These are phyloP conservation scores for Podospora pseudocomata DNA, from an alignment of 495 filamentous ascomycete species.

Conservation along the genomic window DNA sequence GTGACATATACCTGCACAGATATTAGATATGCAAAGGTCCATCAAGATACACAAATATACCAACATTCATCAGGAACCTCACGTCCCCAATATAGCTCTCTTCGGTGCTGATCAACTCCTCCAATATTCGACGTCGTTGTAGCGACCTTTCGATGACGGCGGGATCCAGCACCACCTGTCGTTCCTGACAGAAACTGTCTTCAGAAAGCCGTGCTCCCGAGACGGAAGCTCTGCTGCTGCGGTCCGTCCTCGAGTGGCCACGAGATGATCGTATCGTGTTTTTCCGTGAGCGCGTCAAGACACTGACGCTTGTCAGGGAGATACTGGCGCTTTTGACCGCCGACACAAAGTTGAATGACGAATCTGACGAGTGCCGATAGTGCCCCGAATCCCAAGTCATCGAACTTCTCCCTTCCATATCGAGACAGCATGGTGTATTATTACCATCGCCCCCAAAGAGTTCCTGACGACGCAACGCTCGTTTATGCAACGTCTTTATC, in stretches of 20 bases:
- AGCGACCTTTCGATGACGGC: slow-evolving; percentile 65
- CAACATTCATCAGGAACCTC: slow-evolving; percentile 78
- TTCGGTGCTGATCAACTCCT: slow-evolving; percentile 81
- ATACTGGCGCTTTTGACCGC: slow-evolving; percentile 73
- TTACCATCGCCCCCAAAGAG: slow-evolving; percentile 25
- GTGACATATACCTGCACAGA: slow-evolving; percentile 60
- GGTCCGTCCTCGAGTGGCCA: slow-evolving; percentile 55
- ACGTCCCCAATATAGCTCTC: slow-evolving; percentile 85
- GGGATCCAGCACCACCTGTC: slow-evolving; percentile 59
- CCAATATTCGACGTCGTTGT: slow-evolving; percentile 71
- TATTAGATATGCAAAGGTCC: slow-evolving; percentile 11
- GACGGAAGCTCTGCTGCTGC: slow-evolving; percentile 59
- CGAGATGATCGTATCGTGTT: slow-evolving; percentile 50
- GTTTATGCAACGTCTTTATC: slow-evolving; percentile 54
- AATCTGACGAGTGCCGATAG: slow-evolving; percentile 58
- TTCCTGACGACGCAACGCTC: slow-evolving; percentile 41
- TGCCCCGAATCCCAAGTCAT: slow-evolving; percentile 22
- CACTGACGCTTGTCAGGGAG: slow-evolving; percentile 66
- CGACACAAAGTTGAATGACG: slow-evolving; percentile 70
- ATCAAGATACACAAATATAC: slow-evolving; percentile 18
- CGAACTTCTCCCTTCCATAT: slow-evolving; percentile 27
- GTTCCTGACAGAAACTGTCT: slow-evolving; percentile 58
- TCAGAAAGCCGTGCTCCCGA: slow-evolving; percentile 59
- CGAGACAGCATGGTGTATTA: slow-evolving; percentile 41
- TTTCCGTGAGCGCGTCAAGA: slow-evolving; percentile 56